Conservation (phyloP, 129 eudicot genomes). For the Helianthus tuberosus region DNA sequence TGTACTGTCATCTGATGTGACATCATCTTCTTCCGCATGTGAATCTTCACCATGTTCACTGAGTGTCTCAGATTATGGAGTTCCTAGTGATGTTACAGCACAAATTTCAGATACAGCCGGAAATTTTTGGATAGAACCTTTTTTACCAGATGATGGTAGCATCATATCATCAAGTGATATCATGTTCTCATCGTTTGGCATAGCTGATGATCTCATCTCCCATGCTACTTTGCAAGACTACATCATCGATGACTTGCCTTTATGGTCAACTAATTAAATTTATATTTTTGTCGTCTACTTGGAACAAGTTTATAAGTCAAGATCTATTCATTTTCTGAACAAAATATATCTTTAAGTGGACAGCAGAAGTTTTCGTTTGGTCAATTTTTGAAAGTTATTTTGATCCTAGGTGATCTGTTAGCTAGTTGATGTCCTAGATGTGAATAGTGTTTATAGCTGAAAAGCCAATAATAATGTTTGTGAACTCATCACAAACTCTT, state of each 20-base stretch:
- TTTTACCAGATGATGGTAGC: slow-evolving; percentile 16
- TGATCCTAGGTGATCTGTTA: no score
- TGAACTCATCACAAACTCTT: no score
- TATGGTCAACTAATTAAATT: slow-evolving; percentile 20
- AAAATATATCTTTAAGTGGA: no score
- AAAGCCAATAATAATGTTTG: no score
- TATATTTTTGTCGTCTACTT: slow-evolving; percentile 9
- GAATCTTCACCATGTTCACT: slow-evolving; percentile 20
- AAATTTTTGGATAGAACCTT: slow-evolving; percentile 14
- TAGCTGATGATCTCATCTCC: slow-evolving; percentile 11
- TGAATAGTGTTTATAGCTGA: no score
- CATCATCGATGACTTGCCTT: slow-evolving; percentile 25
- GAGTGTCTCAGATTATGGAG: slow-evolving; percentile 25
- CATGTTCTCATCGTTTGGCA: slow-evolving; percentile 26
- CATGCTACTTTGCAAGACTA: slow-evolving; percentile 12
- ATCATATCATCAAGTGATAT: slow-evolving; percentile 23
- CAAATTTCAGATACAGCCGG: slow-evolving; percentile 4
- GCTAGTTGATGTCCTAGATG: no score
- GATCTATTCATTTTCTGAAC: no score
- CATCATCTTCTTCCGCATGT: slow-evolving; percentile 31
- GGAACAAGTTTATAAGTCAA: background rate
- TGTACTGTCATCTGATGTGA: slow-evolving; percentile 12
- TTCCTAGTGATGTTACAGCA: slow-evolving; percentile 26
- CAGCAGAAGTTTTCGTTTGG: no score
- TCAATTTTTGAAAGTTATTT: no score